These are phyloP conservation scores for Juglanconis sp. DNA, from an alignment of 2,329 filamentous ascomycete genomes.

Conservation along the genomic window DNA sequence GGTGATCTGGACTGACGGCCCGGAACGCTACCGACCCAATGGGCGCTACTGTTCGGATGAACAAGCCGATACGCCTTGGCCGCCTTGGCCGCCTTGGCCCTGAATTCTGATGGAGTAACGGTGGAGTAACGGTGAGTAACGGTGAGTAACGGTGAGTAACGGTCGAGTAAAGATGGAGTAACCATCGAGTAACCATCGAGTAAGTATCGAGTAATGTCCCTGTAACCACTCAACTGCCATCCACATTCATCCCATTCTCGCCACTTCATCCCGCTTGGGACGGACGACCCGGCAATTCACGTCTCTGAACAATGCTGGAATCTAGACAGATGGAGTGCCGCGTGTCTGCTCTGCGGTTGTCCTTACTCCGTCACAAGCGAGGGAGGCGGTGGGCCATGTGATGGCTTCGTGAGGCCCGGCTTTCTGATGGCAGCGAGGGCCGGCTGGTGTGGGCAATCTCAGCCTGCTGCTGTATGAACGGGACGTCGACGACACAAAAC, in stretches of 20 bases:
- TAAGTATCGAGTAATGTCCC: slow-evolving; percentile 12
- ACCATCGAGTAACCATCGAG: slow-evolving; percentile 16
- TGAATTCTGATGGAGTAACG: slow-evolving; percentile 14
- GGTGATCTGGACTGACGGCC: not conserved
- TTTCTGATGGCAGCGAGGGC: too few relatives aligned
- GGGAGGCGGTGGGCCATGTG: too few relatives aligned
- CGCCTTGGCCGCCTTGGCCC: not conserved
- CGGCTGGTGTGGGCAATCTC: too few relatives aligned
- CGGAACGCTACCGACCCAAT: not conserved
- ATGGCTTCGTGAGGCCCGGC: too few relatives aligned
- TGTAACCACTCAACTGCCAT: not conserved
- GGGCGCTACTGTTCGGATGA: not conserved
- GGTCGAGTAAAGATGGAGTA: slow-evolving; percentile 14
- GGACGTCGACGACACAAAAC: too few relatives aligned
- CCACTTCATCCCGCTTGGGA: not conserved
- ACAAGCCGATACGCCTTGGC: not conserved
- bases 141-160: too few relatives aligned
- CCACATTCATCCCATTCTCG: not conserved
- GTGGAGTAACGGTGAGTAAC: not conserved
- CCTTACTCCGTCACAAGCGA: too few relatives aligned
- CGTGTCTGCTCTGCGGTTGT: too few relatives aligned
- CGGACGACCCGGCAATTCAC: too few relatives aligned
- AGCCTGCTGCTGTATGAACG: too few relatives aligned
- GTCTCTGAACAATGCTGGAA: too few relatives aligned
- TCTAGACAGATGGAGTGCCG: too few relatives aligned